Conservation (phyloP, 495 filamentous ascomycete species). For the Coniosporium apollinis region DNA sequence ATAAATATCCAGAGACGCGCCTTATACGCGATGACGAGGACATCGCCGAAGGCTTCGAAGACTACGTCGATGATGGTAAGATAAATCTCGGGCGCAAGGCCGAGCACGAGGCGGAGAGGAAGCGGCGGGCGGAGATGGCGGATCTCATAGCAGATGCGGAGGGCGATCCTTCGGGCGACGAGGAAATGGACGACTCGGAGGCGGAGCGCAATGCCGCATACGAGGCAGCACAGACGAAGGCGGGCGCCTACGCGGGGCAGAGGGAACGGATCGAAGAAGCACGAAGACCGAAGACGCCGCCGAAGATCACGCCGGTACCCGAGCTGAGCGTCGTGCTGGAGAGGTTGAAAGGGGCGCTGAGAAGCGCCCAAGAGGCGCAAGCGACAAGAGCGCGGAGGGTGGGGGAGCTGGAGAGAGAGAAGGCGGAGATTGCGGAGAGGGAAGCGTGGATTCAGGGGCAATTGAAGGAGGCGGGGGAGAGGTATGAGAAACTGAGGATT, state of each 20-base stretch:
- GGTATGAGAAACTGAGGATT: slow-evolving; percentile 45
- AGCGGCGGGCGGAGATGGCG: slow-evolving; percentile 59
- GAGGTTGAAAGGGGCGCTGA: slow-evolving; percentile 34
- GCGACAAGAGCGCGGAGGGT: slow-evolving; percentile 37
- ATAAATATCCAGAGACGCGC: slow-evolving; percentile 47
- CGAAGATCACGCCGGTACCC: slow-evolving; percentile 38
- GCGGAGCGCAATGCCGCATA: slow-evolving; percentile 68
- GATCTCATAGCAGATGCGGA: slow-evolving; percentile 76
- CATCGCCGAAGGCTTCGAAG: slow-evolving; percentile 86
- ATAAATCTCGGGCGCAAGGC: slow-evolving; percentile 66
- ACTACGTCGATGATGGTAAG: slow-evolving; percentile 72
- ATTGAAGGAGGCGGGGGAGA: slow-evolving; percentile 66
- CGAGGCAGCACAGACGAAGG: slow-evolving; percentile 72
- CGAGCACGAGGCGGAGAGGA: slow-evolving; percentile 52
- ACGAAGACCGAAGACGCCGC: slow-evolving; percentile 33
- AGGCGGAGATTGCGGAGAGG: slow-evolving; percentile 49
- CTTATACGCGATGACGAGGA: slow-evolving; percentile 79
- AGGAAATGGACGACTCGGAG: slow-evolving; percentile 52
- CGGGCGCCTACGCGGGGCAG: slow-evolving; percentile 35
- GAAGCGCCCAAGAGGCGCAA: slow-evolving; percentile 37
- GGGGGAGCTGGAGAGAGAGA: slow-evolving; percentile 46
- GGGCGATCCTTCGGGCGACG: slow-evolving; percentile 31
- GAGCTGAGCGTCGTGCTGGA: slow-evolving; percentile 33
- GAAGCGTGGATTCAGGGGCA: slow-evolving; percentile 70
- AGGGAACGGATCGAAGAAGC: slow-evolving; percentile 16